phyloP scores from a whole-genome alignment of 805 yeast species.

The Clavispora phyllophila region DNA sequence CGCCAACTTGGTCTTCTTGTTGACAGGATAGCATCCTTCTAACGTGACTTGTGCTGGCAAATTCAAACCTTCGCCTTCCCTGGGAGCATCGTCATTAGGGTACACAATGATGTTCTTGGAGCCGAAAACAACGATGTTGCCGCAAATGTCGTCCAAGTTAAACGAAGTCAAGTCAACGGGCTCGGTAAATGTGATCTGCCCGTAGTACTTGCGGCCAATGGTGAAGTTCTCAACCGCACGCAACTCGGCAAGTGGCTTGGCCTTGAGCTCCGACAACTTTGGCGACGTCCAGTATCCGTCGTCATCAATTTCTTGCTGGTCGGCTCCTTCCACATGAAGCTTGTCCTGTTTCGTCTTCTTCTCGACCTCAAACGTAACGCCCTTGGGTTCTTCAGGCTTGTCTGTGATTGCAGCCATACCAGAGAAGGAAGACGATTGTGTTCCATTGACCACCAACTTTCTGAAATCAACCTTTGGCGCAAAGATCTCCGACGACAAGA shows the following conservation, averaged over 20 bases:
- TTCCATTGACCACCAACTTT: conserved; percentile 45
- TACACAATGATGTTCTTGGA: conserved; percentile 62
- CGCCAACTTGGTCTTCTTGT: conserved; percentile 64
- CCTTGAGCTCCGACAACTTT: conserved; percentile 54
- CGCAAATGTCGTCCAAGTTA: conserved; percentile 58
- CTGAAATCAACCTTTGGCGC: conserved; percentile 55
- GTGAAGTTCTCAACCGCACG: conserved; percentile 58
- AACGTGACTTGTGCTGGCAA: conserved; percentile 67
- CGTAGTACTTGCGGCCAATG: conserved; percentile 76
- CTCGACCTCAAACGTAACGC: conserved; percentile 28
- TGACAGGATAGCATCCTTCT: conserved; percentile 76
- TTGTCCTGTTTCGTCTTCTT: conserved; percentile 2
- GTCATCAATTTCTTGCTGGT: conserved; percentile 42
- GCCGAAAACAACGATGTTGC: conserved; percentile 57
- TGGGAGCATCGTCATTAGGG: conserved; percentile 54
- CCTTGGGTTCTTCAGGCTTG: conserved; percentile 19
- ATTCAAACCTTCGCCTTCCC: conserved; percentile 77
- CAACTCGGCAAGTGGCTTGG: conserved; percentile 57
- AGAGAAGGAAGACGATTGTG: background rate
- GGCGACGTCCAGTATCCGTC: conserved; percentile 91
- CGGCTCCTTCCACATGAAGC: background rate
- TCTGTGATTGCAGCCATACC: conserved; percentile 4
- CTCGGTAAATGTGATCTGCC: conserved; percentile 66
- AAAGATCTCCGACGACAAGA: conserved; percentile 66
- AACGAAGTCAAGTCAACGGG: conserved; percentile 81